Evolutionary conservation across 495 filamentous ascomycete species (phyloP), one percentile per base, ranked within the genome.

Genomic region (Chaetomium fimeti): DNA sequence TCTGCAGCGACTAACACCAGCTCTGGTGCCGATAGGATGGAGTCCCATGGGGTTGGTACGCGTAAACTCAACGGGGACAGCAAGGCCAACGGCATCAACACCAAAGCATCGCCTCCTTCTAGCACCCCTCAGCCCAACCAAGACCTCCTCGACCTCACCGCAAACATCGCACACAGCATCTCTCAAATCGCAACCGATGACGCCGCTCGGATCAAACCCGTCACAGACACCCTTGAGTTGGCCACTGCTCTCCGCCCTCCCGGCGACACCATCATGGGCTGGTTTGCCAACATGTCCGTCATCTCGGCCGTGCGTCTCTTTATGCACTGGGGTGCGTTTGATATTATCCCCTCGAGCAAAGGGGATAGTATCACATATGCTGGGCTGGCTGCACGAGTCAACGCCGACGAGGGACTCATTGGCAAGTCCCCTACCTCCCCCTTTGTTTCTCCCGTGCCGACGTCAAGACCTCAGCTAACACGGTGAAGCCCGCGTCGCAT

Each of bases 311-410:
- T 76, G 16, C 69, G 68, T 7, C 60, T 77, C 24, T 78, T 72
- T 40, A 67, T 70, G 51, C 57, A 73, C 57, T 78, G 75, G 75
- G 61, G 70, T 15, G 68, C 74, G 9, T 77, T 77, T 29, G 74
- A 76, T 32, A 52, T 52, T 22, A 74, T 78, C 24, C 75, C 76
- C 9, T 22, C 57, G 13, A 60, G 16, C 5, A 36, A 20, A 20
- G 62, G 58, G 9, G 67, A 68, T 13, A 60, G 62, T 12, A 71
- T 75, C 36, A 68, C 72, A 1, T 70, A 73, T 13, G 18, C 61
- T 3, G 64, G 66, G 18, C 68, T 78, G 9, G 76, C 74, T 2
- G 38, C 25, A 4, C 68, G 65, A 25, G 56, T 76, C 15, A 59
- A 68, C 16, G 70, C 60, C 9, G 65, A 75, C 16, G 69, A 72